Base-by-base conservation (phyloP, 1,284 basidiomycete species). In the Nidula niveotomentosa region DNA sequence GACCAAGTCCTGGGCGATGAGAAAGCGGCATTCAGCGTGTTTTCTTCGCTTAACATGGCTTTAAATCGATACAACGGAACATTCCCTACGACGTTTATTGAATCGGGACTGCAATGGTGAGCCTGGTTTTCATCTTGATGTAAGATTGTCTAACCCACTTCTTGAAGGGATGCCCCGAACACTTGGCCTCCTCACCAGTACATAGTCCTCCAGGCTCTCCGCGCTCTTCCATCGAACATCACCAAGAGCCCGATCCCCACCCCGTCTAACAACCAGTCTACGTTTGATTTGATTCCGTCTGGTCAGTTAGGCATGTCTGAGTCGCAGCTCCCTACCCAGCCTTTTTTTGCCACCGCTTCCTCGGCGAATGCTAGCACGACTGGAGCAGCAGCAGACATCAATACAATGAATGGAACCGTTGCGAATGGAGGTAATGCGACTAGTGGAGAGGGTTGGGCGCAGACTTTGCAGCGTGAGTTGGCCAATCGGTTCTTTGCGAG, bases 151-250 rank as follows among this genome's bases (percentile, higher is more conserved):
- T 5, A 30, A 30, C 30, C 30, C 3, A 30, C 30, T 30, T 30
- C 30, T 30, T 30, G 30, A 44, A 88, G 86, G 88, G 90, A 91
- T 64, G 81, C 83, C 8, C 87, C 87, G 12, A 90, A 91, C 60
- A 70, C 86, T 1, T 93, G 91, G 93, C 92, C 93, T 6, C 91
- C 91, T n/a, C 91, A 94, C 63, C 87, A 91, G 60, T 88, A 93
- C 69, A 90, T 96, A 60, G 76, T 85, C 12, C 80, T 96, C 52
- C 78, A 90, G 59, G 93, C 94, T 0, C 82, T 97, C 13, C 80
- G 83, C 45, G 81, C 80, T 8, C 70, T 94, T 7, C 92, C 92
- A 0, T 65, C 80, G 4, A 90, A 91, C 65, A 65, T 94, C 33
- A 84, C 88, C 0, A 72, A 68, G 4, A 75, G 73, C 3, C 35